phyloP scores from a whole-genome alignment of 495 filamentous ascomycete species.

The Penicillium pulvis region DNA sequence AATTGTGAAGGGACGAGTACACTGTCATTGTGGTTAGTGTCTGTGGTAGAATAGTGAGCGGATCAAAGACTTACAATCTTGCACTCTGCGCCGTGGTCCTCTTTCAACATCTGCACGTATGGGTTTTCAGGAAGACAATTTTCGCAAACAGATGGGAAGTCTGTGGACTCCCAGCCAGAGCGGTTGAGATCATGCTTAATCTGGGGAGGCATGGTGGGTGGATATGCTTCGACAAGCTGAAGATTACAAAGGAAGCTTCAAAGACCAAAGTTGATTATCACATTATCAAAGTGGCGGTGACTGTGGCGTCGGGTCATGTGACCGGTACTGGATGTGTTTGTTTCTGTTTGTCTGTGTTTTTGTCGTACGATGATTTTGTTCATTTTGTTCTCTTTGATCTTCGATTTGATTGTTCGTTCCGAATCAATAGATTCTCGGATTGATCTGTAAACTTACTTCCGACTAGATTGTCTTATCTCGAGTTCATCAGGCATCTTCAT shows the following conservation, averaged over 20 bases:
- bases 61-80: slow-evolving; percentile 45
- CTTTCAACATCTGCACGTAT: slow-evolving; percentile 98
- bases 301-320: slow-evolving; percentile 14
- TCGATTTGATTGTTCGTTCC: neutral
- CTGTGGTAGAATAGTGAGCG: neutral
- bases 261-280: slow-evolving; percentile 1
- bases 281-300: slow-evolving; percentile 4
- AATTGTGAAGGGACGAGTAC: slow-evolving; percentile 93
- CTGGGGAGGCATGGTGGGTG: slow-evolving; percentile 51
- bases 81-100: slow-evolving; percentile 80
- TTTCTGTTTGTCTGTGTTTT: neutral
- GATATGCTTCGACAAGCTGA: slow-evolving; percentile 5
- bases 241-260: neutral
- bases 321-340: neutral
- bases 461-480: neutral
- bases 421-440: neutral
- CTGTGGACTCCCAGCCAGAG: slow-evolving; percentile 92
- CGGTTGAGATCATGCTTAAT: slow-evolving; percentile 98
- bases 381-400: neutral
- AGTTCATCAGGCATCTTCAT: neutral
- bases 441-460: neutral
- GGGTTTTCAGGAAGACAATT: slow-evolving; percentile 93
- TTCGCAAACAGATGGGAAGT: slow-evolving; percentile 67
- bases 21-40: slow-evolving; percentile 41
- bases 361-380: neutral